Evolutionary conservation across 495 filamentous ascomycete species (phyloP).

Genomic region (Trichoderma gamsii): DNA sequence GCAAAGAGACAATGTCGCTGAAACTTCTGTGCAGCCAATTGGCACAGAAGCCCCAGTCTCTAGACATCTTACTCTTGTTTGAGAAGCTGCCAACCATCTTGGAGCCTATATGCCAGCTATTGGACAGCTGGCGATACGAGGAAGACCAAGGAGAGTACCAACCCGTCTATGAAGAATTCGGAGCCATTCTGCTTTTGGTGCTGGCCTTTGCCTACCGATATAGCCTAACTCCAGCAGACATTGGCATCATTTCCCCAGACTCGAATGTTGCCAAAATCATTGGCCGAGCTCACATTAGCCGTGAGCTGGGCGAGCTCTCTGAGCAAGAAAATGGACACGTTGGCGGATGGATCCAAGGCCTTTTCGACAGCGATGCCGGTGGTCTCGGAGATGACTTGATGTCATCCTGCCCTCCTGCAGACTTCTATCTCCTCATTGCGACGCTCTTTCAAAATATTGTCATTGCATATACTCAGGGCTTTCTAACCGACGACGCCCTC

Average conservation of each 20-base stretch:
- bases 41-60: slow-evolving; percentile 64
- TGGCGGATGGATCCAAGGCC: slow-evolving; percentile 74
- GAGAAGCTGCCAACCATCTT: slow-evolving; percentile 67
- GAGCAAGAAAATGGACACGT: slow-evolving; percentile 73
- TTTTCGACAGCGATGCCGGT: slow-evolving; percentile 80
- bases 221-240: slow-evolving; percentile 58
- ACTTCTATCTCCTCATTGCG: slow-evolving; percentile 87
- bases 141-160: slow-evolving; percentile 94
- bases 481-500: slow-evolving; percentile 71
- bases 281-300: slow-evolving; percentile 53
- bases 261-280: slow-evolving; percentile 81
- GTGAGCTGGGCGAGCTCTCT: slow-evolving; percentile 57
- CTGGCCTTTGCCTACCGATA: slow-evolving; percentile 82
- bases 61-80: slow-evolving; percentile 87
- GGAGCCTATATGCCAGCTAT: slow-evolving; percentile 73
- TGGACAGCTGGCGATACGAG: slow-evolving; percentile 89
- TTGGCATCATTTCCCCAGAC: slow-evolving; percentile 52
- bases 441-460: slow-evolving; percentile 84
- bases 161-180: slow-evolving; percentile 95
- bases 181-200: slow-evolving; percentile 76
- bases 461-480: slow-evolving; percentile 61
- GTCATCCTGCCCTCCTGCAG: slow-evolving; percentile 84
- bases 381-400: slow-evolving; percentile 73
- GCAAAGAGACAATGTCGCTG: slow-evolving; percentile 86
- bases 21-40: slow-evolving; percentile 78